These are phyloP conservation scores for Leersia perrieri DNA, from an alignment of 176 grass and related monocot species.

Conservation along the genomic window DNA sequence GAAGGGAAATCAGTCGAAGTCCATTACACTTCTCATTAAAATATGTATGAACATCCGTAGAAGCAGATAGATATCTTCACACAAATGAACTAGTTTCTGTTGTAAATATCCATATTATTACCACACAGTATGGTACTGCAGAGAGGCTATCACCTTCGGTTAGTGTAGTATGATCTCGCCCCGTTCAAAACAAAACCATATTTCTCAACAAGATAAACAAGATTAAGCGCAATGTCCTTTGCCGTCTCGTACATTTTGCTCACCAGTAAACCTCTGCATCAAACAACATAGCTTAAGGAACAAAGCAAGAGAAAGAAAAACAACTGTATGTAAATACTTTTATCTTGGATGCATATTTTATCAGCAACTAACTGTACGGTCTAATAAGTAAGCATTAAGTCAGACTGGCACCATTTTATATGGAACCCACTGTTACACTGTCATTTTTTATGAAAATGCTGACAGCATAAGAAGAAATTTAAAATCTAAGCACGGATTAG, in stretches of 20 bases:
- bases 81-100: background rate
- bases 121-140: background rate
- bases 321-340: background rate
- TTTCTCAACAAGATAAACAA: constrained; percentile 68
- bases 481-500: background rate
- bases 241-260: constrained; percentile 98
- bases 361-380: background rate
- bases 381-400: background rate
- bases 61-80: background rate
- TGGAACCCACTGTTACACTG: background rate
- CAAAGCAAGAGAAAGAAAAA: background rate
- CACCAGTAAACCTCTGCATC: constrained; percentile 77
- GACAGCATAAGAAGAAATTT: background rate
- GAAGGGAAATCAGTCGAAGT: background rate
- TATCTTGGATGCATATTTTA: background rate
- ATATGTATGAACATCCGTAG: background rate
- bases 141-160: constrained; percentile 62
- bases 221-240: constrained; percentile 64
- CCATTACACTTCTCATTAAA: background rate
- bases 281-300: background rate
- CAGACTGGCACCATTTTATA: background rate
- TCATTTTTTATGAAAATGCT: background rate
- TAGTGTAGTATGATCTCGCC: constrained; percentile 87
- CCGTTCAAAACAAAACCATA: constrained; percentile 85
- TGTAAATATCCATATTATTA: background rate